These are phyloP conservation scores for Pseudogymnoascus sp. DNA, from an alignment of 2,329 filamentous ascomycete genomes.

Conservation along the genomic window DNA sequence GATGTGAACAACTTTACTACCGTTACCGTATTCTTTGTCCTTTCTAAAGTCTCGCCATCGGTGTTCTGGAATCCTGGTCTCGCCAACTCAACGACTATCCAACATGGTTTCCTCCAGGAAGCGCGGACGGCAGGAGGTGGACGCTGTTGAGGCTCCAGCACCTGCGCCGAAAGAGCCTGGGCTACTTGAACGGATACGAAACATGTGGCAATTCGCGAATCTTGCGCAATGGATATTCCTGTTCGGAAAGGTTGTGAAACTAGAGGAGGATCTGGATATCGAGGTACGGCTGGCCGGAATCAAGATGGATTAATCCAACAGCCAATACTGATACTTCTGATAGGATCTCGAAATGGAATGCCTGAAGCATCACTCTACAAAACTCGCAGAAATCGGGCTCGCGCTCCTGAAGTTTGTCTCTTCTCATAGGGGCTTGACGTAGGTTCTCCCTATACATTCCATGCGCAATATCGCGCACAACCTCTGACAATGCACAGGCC, in stretches of 20 bases:
- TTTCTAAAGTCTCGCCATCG: background rate
- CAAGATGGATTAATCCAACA: background rate
- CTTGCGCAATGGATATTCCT: slow-evolving; percentile 88
- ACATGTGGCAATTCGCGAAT: slow-evolving; percentile 94
- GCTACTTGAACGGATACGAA: slow-evolving; percentile 63
- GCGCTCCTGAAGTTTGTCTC: slow-evolving; percentile 87
- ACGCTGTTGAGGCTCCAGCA: slow-evolving; percentile 19
- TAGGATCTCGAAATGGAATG: slow-evolving; percentile 88
- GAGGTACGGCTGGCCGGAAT: slow-evolving; percentile 54
- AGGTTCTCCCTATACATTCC: slow-evolving; percentile 34
- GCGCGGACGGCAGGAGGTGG: slow-evolving; percentile 40
- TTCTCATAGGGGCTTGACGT: slow-evolving; percentile 88
- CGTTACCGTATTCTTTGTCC: background rate
- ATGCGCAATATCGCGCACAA: background rate
- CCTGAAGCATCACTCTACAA: slow-evolving; percentile 67
- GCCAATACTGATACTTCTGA: slow-evolving; percentile 13
- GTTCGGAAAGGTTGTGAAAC: slow-evolving; percentile 83
- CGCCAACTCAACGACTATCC: slow-evolving; percentile 4
- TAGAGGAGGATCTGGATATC: slow-evolving; percentile 80
- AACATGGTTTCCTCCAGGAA: slow-evolving; percentile 43
- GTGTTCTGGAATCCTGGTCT: background rate
- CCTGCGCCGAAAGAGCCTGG: slow-evolving; percentile 26
- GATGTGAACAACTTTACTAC: slow-evolving; percentile 5
- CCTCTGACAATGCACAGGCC: slow-evolving; percentile 45
- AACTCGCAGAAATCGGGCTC: slow-evolving; percentile 74